phyloP scores from a whole-genome alignment of 2,329 filamentous ascomycete genomes.

The Aschersonia sp. region DNA sequence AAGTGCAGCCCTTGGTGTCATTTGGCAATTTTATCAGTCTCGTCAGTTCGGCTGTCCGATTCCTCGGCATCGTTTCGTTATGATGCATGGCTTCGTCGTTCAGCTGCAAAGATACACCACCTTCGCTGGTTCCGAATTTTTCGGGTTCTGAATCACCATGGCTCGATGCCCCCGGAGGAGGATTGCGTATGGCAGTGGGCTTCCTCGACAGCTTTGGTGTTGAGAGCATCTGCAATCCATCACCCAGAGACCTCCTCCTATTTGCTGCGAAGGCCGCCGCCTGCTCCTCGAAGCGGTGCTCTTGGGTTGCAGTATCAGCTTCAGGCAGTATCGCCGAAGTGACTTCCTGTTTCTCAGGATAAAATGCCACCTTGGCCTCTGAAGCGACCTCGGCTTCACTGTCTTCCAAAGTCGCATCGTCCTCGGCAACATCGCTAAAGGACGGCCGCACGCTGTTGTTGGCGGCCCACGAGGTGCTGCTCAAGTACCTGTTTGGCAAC shows the following conservation, averaged over 20 bases:
- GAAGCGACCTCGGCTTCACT: neutral
- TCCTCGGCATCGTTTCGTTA: neutral
- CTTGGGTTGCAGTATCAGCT: neutral
- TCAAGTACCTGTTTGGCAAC: constrained; percentile 12
- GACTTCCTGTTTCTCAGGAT: neutral
- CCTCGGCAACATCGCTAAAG: constrained; percentile 19
- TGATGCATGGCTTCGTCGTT: neutral
- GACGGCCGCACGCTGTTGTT: constrained; percentile 23
- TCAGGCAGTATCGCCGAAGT: constrained; percentile 1
- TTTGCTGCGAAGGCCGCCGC: neutral
- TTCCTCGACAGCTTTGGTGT: neutral
- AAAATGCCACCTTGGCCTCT: constrained; percentile 1
- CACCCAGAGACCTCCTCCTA: constrained; percentile 4
- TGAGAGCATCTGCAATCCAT: constrained; percentile 2
- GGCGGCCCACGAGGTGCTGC: constrained; percentile 21
- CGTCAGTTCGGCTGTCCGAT: neutral
- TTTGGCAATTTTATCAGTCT: neutral
- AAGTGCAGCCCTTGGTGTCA: too few relatives aligned
- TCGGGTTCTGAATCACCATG: neutral
- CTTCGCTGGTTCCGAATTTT: neutral
- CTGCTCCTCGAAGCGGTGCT: constrained; percentile 3
- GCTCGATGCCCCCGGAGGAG: neutral
- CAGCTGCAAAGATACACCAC: constrained; percentile 1
- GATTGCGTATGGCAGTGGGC: neutral
- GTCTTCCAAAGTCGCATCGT: constrained; percentile 7